phyloP scores from a whole-genome alignment of 768 basidiomycete genomes.

The Collybiopsis luxurians region DNA sequence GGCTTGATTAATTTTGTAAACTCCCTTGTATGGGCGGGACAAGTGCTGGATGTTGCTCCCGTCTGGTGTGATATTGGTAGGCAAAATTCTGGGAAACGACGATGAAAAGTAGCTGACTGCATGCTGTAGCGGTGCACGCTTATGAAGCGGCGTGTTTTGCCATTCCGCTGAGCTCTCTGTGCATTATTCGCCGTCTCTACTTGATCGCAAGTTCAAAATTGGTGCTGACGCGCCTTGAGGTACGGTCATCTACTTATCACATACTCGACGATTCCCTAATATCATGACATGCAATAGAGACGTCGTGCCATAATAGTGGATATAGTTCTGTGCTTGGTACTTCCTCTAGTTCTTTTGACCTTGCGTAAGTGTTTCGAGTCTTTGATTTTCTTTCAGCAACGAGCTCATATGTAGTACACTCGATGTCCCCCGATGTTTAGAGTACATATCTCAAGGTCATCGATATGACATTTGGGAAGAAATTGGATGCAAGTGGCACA shows the following conservation, averaged over 20 bases:
- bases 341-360: constrained; percentile 32
- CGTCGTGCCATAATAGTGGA: constrained; percentile 33
- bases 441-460: constrained; percentile 30
- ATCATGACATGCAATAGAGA: no score
- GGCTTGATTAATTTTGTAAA: constrained; percentile 38
- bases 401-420: no score
- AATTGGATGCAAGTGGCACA: constrained; percentile 31
- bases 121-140: background rate
- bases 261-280: background rate
- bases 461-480: constrained; percentile 36
- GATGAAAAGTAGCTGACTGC: background rate
- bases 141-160: background rate
- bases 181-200: constrained; percentile 20
- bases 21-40: constrained; percentile 43
- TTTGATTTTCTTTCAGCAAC: background rate
- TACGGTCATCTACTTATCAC: background rate
- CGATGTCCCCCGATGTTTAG: constrained; percentile 21
- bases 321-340: constrained; percentile 31
- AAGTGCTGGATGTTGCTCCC: constrained; percentile 29
- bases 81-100: background rate
- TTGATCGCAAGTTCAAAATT: background rate
- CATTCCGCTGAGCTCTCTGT: constrained; percentile 9
- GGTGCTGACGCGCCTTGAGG: background rate
- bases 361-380: constrained; percentile 27
- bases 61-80: constrained; percentile 60